A percentile compares a stretch with the other conserved stretches of the same genome.
Evolutionary conservation across 208 protist genomes (phyloP).

Genomic region (Leishmania major): DNA sequence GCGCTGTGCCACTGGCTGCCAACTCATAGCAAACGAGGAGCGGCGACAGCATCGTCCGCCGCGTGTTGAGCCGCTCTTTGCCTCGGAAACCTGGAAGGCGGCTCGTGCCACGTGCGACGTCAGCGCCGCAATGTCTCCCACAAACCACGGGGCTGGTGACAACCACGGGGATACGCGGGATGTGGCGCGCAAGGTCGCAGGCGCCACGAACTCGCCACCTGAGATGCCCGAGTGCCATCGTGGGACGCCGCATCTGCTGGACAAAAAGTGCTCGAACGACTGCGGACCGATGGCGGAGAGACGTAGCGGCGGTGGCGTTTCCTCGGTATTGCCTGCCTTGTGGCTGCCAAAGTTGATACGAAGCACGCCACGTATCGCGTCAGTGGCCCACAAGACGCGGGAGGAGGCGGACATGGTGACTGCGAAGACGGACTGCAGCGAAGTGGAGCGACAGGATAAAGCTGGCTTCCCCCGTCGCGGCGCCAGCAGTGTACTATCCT

Average conservation of each 20-base stretch:
- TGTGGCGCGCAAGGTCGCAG: not conserved
- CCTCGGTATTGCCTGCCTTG: not conserved
- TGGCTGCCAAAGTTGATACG: constrained; percentile 11
- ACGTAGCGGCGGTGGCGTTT: not conserved
- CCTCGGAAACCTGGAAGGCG: constrained; percentile 14
- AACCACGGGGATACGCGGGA: not conserved
- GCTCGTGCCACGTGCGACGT: not conserved
- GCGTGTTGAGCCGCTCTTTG: constrained; percentile 14
- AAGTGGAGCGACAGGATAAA: not conserved
- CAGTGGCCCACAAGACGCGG: not conserved
- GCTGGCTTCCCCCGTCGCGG: no score
- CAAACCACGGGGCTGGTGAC: not conserved
- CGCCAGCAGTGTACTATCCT: not conserved
- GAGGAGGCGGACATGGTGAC: not conserved
- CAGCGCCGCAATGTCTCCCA: not conserved
- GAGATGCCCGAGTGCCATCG: not conserved
- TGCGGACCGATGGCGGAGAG: constrained; percentile 8
- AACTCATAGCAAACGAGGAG: not conserved
- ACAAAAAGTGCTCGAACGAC: constrained; percentile 16
- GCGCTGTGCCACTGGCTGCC: not conserved
- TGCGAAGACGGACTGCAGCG: not conserved
- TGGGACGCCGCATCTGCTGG: constrained; percentile 9
- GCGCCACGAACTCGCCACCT: not conserved
- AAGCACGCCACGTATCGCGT: not conserved
- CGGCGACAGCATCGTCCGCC: not conserved